Percentiles rank a stretch among this genome's conserved stretches.
phyloP scores from a whole-genome alignment of 805 yeast species.

The Ogataea zsoltii region DNA sequence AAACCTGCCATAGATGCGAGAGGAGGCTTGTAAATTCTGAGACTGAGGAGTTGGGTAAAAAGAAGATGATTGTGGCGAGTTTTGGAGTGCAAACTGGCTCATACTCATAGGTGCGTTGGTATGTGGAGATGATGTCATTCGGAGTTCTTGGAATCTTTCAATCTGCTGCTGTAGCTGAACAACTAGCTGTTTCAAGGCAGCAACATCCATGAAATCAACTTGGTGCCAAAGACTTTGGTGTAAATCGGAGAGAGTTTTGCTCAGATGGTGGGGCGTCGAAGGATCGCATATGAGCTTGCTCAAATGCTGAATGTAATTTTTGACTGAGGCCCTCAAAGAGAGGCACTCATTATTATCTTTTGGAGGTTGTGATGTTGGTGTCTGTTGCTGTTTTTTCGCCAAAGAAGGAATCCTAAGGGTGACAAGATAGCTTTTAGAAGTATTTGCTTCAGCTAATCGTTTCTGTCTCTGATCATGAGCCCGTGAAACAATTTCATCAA shows the following conservation, averaged over 20 bases:
- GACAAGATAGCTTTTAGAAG: conserved; percentile 7
- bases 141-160: conserved; percentile 6
- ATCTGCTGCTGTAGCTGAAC: conserved; percentile 15
- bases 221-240: conserved; percentile 14
- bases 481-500: conserved; percentile 18
- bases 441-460: background rate
- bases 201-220: conserved; percentile 12
- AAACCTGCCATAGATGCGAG: background rate
- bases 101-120: conserved; percentile 1
- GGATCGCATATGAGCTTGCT: conserved; percentile 13
- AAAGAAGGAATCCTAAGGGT: conserved; percentile 12
- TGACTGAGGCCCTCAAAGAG: conserved; percentile 7
- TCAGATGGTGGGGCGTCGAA: conserved; percentile 11
- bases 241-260: conserved; percentile 7
- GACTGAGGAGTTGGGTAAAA: conserved; percentile 3
- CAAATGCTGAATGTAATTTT: conserved; percentile 6
- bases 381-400: background rate
- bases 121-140: background rate
- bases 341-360: background rate
- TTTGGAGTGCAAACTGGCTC: conserved; percentile 4
- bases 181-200: conserved; percentile 11
- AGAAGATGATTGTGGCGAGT: background rate
- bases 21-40: background rate
- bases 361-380: background rate
- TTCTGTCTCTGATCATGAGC: conserved; percentile 14